Evolutionary conservation across 2,329 filamentous ascomycete species (phyloP), one percentile per base, ranked within the genome.

Genomic region (Cryphonectria parasitica): DNA sequence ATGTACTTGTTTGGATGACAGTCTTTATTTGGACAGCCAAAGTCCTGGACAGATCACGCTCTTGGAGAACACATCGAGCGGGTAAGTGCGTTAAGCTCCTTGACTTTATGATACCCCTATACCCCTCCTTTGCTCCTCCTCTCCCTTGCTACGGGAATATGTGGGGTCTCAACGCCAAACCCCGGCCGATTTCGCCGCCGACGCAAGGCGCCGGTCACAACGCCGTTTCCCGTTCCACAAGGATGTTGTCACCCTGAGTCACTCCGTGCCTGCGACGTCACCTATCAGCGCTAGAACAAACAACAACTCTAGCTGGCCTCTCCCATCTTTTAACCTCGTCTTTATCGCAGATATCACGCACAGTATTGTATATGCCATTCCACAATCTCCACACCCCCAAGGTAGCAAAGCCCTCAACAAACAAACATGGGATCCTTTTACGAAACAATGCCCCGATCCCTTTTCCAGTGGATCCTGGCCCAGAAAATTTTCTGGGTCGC

Each of bases 401-500:
- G n/a, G 25, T 22, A 17, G 61, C 22, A 41, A 41, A 41, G 25
- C 10, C n/a, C 41, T 17, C 11, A 22, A 28, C 22, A n/a, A 25
- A 10, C 61, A 15, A 25, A 15, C 39, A 72, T 72, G 71, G 71
- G 71, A 25, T 58, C 63, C 43, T 72, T 72, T 45, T 71, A 71
- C 52, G 71, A 72, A 22, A 71, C 67, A 28, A 84, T 92, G 72
- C 78, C 84, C 3, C 78, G 83, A 8, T 82, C 89, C 41, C 85
- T 92, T 45, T 82, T 84, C 69, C 80, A 83, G 56, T 94, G 91
- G 90, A 87, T 90, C 66, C 83, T 89, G 64, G 79, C 83, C 15
- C 92, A 95, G 75, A 87, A 90, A 69, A 82, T 95, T 75, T 94
- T 94, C 85, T 94, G 91, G 83, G 90, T 92, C 15, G 90, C 89